A percentile compares a stretch with the other conserved stretches of the same genome.
Evolutionary conservation across 441 rosid species (phyloP).

Genomic region (Gossypium davidsonii): DNA sequence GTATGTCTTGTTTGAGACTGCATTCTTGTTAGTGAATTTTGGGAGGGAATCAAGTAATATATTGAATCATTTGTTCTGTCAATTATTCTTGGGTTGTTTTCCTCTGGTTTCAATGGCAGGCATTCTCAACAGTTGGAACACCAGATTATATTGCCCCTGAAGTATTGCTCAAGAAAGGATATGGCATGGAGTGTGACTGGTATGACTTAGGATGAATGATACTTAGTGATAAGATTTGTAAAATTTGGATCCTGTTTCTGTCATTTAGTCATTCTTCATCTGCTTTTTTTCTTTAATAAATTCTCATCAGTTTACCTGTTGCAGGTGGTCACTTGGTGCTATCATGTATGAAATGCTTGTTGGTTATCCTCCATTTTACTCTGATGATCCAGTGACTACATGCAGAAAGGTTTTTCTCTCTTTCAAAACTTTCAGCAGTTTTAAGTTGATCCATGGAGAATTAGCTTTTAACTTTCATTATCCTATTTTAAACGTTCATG

Average conservation of each 20-base stretch:
- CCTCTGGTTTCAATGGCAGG: slow-evolving; percentile 39
- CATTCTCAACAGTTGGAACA: slow-evolving; percentile 93
- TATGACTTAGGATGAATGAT: slow-evolving; percentile 26
- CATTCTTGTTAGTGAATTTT: neutral
- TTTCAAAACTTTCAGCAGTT: neutral
- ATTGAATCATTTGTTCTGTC: neutral
- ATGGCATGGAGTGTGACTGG: slow-evolving; percentile 96
- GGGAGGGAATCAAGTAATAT: neutral
- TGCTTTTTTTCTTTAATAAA: slow-evolving; percentile 2
- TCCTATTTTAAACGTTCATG: neutral
- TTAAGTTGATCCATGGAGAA: neutral
- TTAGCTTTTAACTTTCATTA: neutral
- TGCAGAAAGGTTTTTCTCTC: slow-evolving; percentile 73
- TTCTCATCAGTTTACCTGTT: slow-evolving; percentile 20
- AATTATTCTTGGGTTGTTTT: slow-evolving; percentile 17
- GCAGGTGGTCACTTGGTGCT: slow-evolving; percentile 98
- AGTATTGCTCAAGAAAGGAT: slow-evolving; percentile 92
- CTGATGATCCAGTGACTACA: slow-evolving; percentile 86
- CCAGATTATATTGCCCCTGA: slow-evolving; percentile 98
- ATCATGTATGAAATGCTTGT: slow-evolving; percentile 97
- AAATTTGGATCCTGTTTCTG: neutral
- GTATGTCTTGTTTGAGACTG: slow-evolving; percentile 3
- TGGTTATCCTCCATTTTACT: slow-evolving; percentile 95
- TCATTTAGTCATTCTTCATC: slow-evolving; percentile 6
- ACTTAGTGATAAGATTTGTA: slow-evolving; percentile 5